Evolutionary conservation across 331 rosid genomes (phyloP).

Genomic region (Arachis monticola): DNA sequence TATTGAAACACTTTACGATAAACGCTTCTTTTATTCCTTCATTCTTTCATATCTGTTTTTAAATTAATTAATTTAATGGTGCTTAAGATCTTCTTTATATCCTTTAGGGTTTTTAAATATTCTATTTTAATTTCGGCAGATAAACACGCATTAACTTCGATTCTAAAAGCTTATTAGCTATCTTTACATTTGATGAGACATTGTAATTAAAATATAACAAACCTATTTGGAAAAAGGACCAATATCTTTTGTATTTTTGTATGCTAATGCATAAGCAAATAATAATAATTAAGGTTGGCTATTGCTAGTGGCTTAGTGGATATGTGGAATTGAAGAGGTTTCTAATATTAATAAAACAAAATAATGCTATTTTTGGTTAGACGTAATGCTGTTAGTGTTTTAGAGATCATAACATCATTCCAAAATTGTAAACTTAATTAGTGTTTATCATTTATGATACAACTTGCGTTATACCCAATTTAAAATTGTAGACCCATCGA

Average conservation of each 20-base stretch:
- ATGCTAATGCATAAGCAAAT: neutral
- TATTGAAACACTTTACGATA: neutral
- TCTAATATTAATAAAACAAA: constrained; percentile 6
- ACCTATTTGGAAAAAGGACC: constrained; percentile 26
- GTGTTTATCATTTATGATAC: constrained; percentile 28
- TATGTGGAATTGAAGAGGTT: neutral
- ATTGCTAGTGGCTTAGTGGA: constrained; percentile 20
- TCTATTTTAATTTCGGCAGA: neutral
- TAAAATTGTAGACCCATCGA: neutral
- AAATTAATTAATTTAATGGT: constrained; percentile 22
- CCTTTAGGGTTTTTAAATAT: constrained; percentile 9
- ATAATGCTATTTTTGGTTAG: constrained; percentile 15
- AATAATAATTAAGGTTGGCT: neutral
- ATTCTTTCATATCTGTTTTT: neutral
- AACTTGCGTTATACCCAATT: constrained; percentile 12
- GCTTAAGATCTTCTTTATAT: constrained; percentile 12
- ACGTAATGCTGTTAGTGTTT: neutral
- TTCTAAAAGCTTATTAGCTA: neutral
- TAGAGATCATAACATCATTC: constrained; percentile 34
- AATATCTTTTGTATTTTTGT: constrained; percentile 9
- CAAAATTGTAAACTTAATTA: constrained; percentile 35
- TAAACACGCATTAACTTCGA: constrained; percentile 12
- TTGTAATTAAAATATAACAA: constrained; percentile 1
- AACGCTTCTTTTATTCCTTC: constrained; percentile 24
- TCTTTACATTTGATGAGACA: constrained; percentile 24